A percentile compares a stretch with the other conserved stretches of the same genome.
Conservation (phyloP, 2,329 filamentous ascomycete species). For the Stemphylium vesicarium region DNA sequence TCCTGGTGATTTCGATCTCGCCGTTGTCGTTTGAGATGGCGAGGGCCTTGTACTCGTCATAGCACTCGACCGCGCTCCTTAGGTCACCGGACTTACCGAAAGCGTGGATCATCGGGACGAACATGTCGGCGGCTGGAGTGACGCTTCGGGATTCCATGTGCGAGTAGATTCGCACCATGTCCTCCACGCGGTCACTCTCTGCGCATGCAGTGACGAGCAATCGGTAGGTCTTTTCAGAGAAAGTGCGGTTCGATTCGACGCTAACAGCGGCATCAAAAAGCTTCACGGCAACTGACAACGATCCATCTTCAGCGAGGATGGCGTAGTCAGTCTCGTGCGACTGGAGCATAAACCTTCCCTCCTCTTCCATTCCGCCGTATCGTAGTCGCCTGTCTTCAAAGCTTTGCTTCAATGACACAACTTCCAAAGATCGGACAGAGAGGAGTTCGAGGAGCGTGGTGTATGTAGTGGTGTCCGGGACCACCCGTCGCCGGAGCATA, state of each 20-base stretch:
- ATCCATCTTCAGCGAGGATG: conserved; percentile 85
- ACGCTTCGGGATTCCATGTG: conserved; percentile 85
- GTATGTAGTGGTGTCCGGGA: conserved; percentile 85
- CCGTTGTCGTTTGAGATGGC: conserved; percentile 86
- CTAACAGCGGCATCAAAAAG: conserved; percentile 79
- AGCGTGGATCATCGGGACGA: conserved; percentile 93
- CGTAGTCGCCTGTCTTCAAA: conserved; percentile 83
- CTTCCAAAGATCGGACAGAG: conserved; percentile 79
- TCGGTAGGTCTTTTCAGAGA: conserved; percentile 83
- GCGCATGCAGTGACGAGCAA: conserved; percentile 88
- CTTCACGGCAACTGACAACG: conserved; percentile 82
- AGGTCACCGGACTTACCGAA: conserved; percentile 84
- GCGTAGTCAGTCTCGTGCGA: conserved; percentile 88
- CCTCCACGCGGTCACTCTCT: conserved; percentile 76
- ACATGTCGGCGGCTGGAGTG: conserved; percentile 78
- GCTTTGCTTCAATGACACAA: conserved; percentile 71
- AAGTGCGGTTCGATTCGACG: conserved; percentile 65
- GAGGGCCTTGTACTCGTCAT: conserved; percentile 89
- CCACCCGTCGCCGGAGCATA: conserved; percentile 86
- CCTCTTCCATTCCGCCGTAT: conserved; percentile 83
- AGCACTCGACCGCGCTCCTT: conserved; percentile 88
- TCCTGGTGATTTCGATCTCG: conserved; percentile 69
- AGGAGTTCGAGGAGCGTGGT: conserved; percentile 84
- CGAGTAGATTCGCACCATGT: conserved; percentile 89
- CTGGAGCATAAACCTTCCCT: conserved; percentile 84